Conservation (phyloP, 2,329 filamentous ascomycete species). For the Eutypa lata region DNA sequence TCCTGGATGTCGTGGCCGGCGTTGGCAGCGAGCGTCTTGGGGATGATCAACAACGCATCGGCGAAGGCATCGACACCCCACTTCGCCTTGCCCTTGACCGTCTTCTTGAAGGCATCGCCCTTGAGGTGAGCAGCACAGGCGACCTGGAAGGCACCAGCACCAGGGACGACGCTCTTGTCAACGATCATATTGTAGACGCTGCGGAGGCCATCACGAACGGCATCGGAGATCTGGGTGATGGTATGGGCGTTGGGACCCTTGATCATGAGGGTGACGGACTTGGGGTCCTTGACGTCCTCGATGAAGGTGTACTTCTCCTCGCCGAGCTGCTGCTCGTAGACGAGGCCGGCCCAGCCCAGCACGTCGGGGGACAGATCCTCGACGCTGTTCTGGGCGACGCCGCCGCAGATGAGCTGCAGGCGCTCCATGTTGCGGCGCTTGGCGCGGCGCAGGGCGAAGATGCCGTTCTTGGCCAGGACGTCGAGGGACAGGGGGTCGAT, state of each 20-base stretch:
- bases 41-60: slow-evolving; percentile 90
- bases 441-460: slow-evolving; percentile 86
- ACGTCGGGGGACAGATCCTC: slow-evolving; percentile 86
- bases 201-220: slow-evolving; percentile 88
- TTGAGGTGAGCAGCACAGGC: slow-evolving; percentile 85
- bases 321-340: slow-evolving; percentile 95
- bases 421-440: slow-evolving; percentile 99
- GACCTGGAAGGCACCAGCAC: slow-evolving; percentile 93
- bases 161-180: slow-evolving; percentile 92
- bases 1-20: slow-evolving; percentile 97
- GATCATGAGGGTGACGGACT: slow-evolving; percentile 95
- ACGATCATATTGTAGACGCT: slow-evolving; percentile 99
- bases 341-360: slow-evolving; percentile 91
- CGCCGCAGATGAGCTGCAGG: slow-evolving; percentile 90
- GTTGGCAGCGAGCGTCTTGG: slow-evolving; percentile 95
- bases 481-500: slow-evolving; percentile 96
- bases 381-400: slow-evolving; percentile 89
- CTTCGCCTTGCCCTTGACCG: slow-evolving; percentile 96
- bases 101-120: slow-evolving; percentile 81
- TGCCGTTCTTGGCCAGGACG: slow-evolving; percentile 96
- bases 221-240: slow-evolving; percentile 94
- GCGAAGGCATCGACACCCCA: slow-evolving; percentile 94
- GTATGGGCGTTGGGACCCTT: slow-evolving; percentile 97
- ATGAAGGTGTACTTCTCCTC: slow-evolving; percentile 99
- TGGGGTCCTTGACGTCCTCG: slow-evolving; percentile 97